phyloP scores from a whole-genome alignment of 2,329 filamentous ascomycete species.

The Xylaria sp. region DNA sequence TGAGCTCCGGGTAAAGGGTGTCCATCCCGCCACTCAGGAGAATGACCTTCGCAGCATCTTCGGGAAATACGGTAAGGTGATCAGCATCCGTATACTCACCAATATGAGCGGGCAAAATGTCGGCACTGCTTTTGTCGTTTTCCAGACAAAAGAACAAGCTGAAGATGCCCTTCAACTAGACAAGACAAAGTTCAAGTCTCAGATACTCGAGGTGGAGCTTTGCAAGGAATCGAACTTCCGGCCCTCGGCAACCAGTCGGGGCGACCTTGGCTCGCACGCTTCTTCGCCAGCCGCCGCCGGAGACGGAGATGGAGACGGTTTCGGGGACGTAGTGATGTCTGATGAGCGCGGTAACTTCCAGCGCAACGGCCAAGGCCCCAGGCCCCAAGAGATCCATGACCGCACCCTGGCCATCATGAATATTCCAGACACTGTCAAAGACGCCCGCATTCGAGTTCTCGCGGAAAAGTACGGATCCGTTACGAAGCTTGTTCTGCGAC shows the following conservation, averaged over 20 bases:
- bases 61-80: constrained; percentile 67
- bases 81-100: constrained; percentile 64
- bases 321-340: constrained; percentile 31
- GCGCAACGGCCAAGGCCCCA: constrained; percentile 32
- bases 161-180: constrained; percentile 63
- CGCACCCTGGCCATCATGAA: constrained; percentile 79
- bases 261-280: constrained; percentile 31
- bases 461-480: constrained; percentile 66
- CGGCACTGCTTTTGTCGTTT: constrained; percentile 77
- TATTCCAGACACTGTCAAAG: constrained; percentile 87
- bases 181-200: constrained; percentile 62
- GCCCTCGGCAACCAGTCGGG: constrained; percentile 43
- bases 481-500: constrained; percentile 71
- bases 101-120: constrained; percentile 63
- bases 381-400: constrained; percentile 48
- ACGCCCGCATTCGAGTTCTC: constrained; percentile 70
- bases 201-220: constrained; percentile 61
- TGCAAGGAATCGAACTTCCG: constrained; percentile 54
- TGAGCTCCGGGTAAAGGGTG: constrained; percentile 72
- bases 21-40: constrained; percentile 59
- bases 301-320: constrained; percentile 32
- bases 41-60: constrained; percentile 67
- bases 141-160: constrained; percentile 64
- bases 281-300: constrained; percentile 35
- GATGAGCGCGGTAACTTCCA: constrained; percentile 25